Evolutionary conservation across 495 filamentous ascomycete species (phyloP), one percentile per base, ranked within the genome.

Genomic region (Daldinia decipiens): DNA sequence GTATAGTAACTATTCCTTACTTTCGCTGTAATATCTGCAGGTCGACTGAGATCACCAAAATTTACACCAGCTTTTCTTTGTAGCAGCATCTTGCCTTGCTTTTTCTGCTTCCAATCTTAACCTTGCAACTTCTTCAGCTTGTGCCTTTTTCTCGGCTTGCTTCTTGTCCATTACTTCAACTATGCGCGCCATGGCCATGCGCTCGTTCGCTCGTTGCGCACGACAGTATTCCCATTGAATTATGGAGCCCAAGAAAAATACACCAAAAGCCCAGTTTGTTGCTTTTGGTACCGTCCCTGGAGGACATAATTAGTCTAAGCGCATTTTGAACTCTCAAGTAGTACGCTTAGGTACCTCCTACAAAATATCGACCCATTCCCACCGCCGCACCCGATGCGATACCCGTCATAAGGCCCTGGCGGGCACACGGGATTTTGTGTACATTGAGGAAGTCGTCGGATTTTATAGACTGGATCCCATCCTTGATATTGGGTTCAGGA

Each of bases 211-310:
- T 65, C 95, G 87, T 40, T 83, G 85, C 62, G 86, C 86, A 72
- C 92, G 89, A 80, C 94, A 99, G 68, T 89, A 92, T 80, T 97
- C 92, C 77, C 93, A 93, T 56, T 88, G 87, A 53, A 82, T 81
- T 19, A 92, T 77, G 3, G 91, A 89, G 12, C 80, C 84, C 47
- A 89, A 71, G 11, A 86, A 82, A 71, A 94, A 95, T 11, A 86
- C 80, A n/a, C 89, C 91, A 12, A 93, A 92, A 1, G 93, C 93
- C 92, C 92, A 97, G 76, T 94, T 94, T 31, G 88, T 90, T 5
- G 92, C 90, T 72, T 77, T 84, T 0, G 81, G 81, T 57, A 89
- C 74, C 7, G n/a, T 64, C 53, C 53, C 75, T 77, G 82, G 72
- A 11, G 80, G 56, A 9, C 7, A 53, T 32, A 40, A 56, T 70